A percentile compares a stretch with the other conserved stretches of the same genome.
Evolutionary conservation across 345 rosid species (phyloP).

Genomic region (Toxicodendron radicans): DNA sequence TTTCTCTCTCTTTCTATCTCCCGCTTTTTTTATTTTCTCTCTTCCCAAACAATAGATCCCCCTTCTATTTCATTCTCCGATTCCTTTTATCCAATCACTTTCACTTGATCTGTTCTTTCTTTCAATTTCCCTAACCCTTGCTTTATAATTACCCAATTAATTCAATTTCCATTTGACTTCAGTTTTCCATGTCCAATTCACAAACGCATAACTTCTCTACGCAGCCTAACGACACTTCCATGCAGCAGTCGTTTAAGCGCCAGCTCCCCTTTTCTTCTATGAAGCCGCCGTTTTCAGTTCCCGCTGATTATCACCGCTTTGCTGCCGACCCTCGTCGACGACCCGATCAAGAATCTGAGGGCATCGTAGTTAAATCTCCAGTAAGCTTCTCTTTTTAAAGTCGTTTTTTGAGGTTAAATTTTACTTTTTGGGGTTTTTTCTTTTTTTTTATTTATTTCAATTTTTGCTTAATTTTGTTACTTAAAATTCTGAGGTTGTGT

Average conservation of each 20-base stretch:
- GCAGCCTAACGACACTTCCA: constrained; percentile 25
- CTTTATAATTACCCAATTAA: neutral
- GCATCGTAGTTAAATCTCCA: constrained; percentile 58
- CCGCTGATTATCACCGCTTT: constrained; percentile 79
- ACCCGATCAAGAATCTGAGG: constrained; percentile 59
- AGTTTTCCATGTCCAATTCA: constrained; percentile 53
- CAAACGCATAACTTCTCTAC: constrained; percentile 29
- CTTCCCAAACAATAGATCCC: constrained; percentile 43
- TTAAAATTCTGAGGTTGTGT: neutral
- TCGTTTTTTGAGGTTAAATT: neutral
- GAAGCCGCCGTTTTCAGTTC: constrained; percentile 68
- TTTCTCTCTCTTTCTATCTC: constrained; percentile 50
- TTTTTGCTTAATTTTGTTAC: neutral
- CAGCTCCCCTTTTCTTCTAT: constrained; percentile 59
- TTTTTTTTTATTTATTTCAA: constrained; percentile 14
- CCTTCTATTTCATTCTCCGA: constrained; percentile 14
- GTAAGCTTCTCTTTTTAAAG: constrained; percentile 37
- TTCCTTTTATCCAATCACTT: constrained; percentile 13
- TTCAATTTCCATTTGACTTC: neutral
- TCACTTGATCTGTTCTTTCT: constrained; percentile 7
- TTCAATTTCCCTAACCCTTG: neutral
- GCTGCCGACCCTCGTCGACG: constrained; percentile 39
- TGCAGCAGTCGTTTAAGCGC: constrained; percentile 35
- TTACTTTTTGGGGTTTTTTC: neutral
- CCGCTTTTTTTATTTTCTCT: constrained; percentile 40